phyloP scores from a whole-genome alignment of 192 early-diverging fungal genomes.

The Coemansia sp. region DNA sequence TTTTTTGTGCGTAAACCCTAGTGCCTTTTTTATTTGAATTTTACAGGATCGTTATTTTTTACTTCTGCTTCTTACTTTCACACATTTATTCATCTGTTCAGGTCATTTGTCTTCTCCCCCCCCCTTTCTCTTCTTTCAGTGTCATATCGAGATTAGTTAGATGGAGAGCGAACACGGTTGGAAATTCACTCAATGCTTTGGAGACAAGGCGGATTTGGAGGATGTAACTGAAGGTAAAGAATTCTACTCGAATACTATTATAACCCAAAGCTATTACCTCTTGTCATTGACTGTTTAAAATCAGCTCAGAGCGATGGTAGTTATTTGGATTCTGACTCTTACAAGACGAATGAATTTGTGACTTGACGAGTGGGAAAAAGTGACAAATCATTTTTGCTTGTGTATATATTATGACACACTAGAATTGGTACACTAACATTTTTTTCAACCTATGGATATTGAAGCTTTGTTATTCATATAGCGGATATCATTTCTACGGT shows the following conservation, averaged over 20 bases:
- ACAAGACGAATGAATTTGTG: slow-evolving; percentile 1
- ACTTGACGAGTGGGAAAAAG: not conserved
- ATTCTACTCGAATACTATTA: not conserved
- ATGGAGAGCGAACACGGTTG: slow-evolving; percentile 62
- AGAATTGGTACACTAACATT: too few species aligned
- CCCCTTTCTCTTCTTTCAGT: slow-evolving; percentile 6
- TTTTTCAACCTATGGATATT: not conserved
- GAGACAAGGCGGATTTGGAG: slow-evolving; percentile 97
- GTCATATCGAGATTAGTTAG: slow-evolving; percentile 5
- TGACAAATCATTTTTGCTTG: not conserved
- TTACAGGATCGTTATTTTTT: slow-evolving; percentile 1
- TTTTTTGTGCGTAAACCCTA: not conserved
- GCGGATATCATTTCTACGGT: slow-evolving; percentile 99
- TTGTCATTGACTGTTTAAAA: not conserved
- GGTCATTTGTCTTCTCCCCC: too few species aligned
- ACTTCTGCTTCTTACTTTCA: slow-evolving; percentile 10
- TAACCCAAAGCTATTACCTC: not conserved
- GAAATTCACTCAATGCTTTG: slow-evolving; percentile 99
- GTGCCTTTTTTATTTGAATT: slow-evolving; percentile 5
- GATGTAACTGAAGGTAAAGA: slow-evolving; percentile 96
- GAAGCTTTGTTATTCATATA: slow-evolving; percentile 39
- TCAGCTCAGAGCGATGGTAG: not conserved
- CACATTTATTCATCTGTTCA: slow-evolving; percentile 12
- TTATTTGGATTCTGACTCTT: not conserved
- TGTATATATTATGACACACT: too few species aligned